A percentile compares a stretch with the other conserved stretches of the same genome.
Conservation (phyloP, 78 protist genomes). For the Ministeria vibrans region DNA sequence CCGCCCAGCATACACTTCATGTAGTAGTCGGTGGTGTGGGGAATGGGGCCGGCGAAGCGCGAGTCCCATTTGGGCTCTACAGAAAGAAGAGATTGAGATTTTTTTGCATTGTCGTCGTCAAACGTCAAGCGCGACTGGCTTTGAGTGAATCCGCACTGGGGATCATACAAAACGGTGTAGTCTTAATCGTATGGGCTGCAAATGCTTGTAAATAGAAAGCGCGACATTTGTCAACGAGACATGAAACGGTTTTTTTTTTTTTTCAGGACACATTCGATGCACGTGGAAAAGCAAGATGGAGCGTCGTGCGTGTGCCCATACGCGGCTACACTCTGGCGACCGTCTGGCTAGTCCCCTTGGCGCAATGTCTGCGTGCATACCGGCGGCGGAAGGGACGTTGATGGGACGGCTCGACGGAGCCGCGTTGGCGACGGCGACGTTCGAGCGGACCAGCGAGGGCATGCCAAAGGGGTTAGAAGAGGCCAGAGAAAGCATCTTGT, state of each 20-base stretch:
- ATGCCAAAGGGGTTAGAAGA: not conserved
- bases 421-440: not conserved
- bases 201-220: not conserved
- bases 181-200: not conserved
- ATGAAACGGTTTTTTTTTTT: not conserved
- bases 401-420: not conserved
- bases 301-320: not conserved
- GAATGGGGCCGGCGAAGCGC: constrained; percentile 13
- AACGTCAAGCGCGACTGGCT: no score
- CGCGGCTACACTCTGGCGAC: no score
- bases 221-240: not conserved
- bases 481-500: no score
- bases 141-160: no score
- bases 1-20: constrained; percentile 55
- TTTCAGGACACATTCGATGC: not conserved
- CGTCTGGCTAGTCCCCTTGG: no score
- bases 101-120: no score
- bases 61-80: constrained; percentile 33
- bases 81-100: no score
- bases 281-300: not conserved
- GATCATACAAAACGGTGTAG: not conserved
- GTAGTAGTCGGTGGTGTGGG: constrained; percentile 32
- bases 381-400: not conserved
- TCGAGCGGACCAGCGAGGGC: not conserved
- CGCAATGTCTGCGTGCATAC: no score